Base-by-base conservation (phyloP, 495 filamentous ascomycete genomes). In the Penicillium salamii region DNA sequence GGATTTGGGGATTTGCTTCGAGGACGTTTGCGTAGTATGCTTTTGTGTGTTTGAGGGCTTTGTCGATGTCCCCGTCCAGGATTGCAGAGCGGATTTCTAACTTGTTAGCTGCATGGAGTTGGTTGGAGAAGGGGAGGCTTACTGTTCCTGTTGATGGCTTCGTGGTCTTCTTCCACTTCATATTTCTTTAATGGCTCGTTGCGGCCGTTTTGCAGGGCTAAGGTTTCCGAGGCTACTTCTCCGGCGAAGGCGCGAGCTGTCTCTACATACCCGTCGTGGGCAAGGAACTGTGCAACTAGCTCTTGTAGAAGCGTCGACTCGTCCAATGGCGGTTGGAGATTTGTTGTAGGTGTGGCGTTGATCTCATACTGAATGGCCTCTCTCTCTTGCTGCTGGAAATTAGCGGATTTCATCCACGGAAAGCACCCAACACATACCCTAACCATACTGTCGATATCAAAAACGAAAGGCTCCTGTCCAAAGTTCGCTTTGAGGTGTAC, bases 241-340 rank as follows among this genome's bases (percentile, higher is more conserved):
- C 86, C 79, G 6, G 87, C 83, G 69, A 99, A 97, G 0, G 88
- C 90, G 52, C 83, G 81, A 13, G 91, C 90, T 6, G 93, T 95
- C 49, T 96, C 92, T n/a, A 97, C 84, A 54, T 96, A 97, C 46
- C 93, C 95, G 63, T 97, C 95, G 59, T 97, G 93, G 31, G 89
- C 88, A 6, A 99, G 76, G 57, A 91, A 96, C 66, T 97, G 91
- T 9, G 90, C 78, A 14, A 95, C 85, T 50, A 92, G 66, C 54
- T 86, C 80, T 63, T 97, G 93, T 32, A 96, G 79, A 24, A 98
- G 76, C 20, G 86, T 71, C 1, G 83, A 81, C 66, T 96, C 90
- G 46, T 83, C 81, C 41, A 91, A 62, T 3, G 77, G 78, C 4
- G 86, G 85, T 42, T 83, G 84, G 7, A 93, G 75, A 20, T 70